These are phyloP conservation scores for Monilinia fructigena DNA, from an alignment of 2,329 filamentous ascomycete genomes.

Conservation along the genomic window DNA sequence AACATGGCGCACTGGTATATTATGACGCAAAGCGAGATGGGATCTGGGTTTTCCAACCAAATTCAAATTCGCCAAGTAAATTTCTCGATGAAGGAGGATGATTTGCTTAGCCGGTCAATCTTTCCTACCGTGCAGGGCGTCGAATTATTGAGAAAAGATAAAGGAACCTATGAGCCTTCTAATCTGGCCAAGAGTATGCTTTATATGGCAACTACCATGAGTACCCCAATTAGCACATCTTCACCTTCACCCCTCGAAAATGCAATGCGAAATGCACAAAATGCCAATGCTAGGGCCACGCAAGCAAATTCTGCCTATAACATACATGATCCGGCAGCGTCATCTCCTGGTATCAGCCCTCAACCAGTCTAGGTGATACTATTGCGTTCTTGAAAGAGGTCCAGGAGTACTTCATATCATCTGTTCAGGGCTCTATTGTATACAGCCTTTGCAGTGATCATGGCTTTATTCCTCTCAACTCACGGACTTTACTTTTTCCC, in stretches of 20 bases:
- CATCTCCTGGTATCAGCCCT: slow-evolving; percentile 32
- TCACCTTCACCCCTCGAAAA: slow-evolving; percentile 38
- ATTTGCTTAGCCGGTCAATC: slow-evolving; percentile 19
- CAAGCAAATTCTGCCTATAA: slow-evolving; percentile 31
- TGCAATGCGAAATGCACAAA: slow-evolving; percentile 33
- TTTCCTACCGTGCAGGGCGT: slow-evolving; percentile 31
- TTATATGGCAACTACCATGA: slow-evolving; percentile 27
- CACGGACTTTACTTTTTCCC: slow-evolving; percentile 38
- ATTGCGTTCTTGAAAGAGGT: slow-evolving; percentile 34
- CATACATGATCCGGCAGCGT: slow-evolving; percentile 31
- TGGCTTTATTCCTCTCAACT: slow-evolving; percentile 39
- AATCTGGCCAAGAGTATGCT: slow-evolving; percentile 34
- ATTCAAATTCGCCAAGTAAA: slow-evolving; percentile 21
- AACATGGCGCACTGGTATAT: slow-evolving; percentile 36
- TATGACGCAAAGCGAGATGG: slow-evolving; percentile 36
- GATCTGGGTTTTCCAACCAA: slow-evolving; percentile 37
- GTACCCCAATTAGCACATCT: slow-evolving; percentile 33
- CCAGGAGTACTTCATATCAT: slow-evolving; percentile 40
- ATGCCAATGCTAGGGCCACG: slow-evolving; percentile 34
- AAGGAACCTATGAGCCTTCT: slow-evolving; percentile 37
- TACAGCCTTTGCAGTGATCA: slow-evolving; percentile 39
- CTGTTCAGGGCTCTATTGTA: slow-evolving; percentile 38
- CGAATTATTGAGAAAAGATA: slow-evolving; percentile 31
- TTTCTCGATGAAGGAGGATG: slow-evolving; percentile 18
- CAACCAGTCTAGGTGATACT: slow-evolving; percentile 25